A percentile compares a stretch with the other conserved stretches of the same genome.
Conservation (phyloP, 257 asterid genomes). For the Capsicum rhomboideum region DNA sequence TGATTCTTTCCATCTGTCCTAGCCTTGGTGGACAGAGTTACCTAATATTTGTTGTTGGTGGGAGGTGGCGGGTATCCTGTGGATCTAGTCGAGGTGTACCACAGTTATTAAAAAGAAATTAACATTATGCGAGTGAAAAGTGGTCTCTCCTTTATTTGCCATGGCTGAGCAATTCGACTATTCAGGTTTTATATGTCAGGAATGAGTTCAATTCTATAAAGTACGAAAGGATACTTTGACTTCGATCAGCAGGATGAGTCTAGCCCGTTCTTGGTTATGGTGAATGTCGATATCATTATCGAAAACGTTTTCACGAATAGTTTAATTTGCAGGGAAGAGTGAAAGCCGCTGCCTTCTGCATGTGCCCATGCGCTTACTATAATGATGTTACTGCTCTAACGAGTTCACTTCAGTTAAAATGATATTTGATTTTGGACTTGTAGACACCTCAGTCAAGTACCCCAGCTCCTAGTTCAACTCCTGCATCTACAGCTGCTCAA, state of each 20-base stretch:
- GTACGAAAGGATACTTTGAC: neutral
- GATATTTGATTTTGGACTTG: neutral
- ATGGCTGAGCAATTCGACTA: neutral
- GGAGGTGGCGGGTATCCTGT: too few relatives aligned
- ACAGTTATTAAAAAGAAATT: neutral
- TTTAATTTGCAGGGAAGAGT: neutral
- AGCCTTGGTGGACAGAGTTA: too few relatives aligned
- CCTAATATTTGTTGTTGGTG: too few relatives aligned
- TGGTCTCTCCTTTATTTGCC: neutral
- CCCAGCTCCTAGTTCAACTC: constrained; percentile 28
- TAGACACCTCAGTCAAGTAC: constrained; percentile 52
- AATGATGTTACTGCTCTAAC: neutral
- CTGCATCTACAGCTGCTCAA: constrained; percentile 26
- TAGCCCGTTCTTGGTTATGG: neutral
- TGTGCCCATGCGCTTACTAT: neutral
- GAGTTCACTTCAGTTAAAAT: neutral
- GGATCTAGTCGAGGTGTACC: too few relatives aligned
- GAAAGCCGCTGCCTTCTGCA: neutral
- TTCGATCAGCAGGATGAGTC: neutral
- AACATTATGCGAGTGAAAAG: neutral
- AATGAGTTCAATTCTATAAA: neutral
- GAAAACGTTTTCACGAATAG: neutral
- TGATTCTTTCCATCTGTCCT: too few relatives aligned
- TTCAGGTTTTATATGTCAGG: neutral
- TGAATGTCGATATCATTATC: neutral